Conservation (phyloP, 495 filamentous ascomycete genomes). For the Penicillium bialowiezense region DNA sequence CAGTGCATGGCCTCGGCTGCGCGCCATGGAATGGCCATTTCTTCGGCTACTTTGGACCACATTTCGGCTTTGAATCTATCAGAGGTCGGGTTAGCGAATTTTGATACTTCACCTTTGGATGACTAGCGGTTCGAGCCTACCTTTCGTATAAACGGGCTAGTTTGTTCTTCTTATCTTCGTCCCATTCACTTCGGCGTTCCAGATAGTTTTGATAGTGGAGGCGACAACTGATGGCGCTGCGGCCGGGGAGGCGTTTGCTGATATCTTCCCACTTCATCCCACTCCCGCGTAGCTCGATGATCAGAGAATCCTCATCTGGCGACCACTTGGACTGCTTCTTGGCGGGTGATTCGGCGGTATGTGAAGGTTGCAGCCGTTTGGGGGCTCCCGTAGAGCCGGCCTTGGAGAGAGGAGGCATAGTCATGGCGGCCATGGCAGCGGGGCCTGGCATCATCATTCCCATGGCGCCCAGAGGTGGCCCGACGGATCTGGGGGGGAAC, state of each 20-base stretch:
- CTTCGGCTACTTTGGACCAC: constrained; percentile 90
- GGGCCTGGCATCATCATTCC: constrained; percentile 26
- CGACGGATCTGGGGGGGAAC: constrained; percentile 51
- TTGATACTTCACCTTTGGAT: too few species aligned
- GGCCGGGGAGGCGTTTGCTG: constrained; percentile 80
- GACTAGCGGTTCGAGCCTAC: too few species aligned
- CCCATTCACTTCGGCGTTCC: constrained; percentile 87
- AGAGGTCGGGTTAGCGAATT: not conserved
- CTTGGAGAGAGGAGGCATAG: constrained; percentile 32
- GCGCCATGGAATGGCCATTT: constrained; percentile 96
- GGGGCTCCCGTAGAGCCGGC: constrained; percentile 32
- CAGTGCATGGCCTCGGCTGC: constrained; percentile 98
- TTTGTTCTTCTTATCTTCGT: constrained; percentile 96
- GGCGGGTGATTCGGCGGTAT: constrained; percentile 66
- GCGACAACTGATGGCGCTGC: constrained; percentile 89
- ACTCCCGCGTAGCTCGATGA: constrained; percentile 81
- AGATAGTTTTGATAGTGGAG: constrained; percentile 98
- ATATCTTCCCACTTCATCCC: constrained; percentile 99
- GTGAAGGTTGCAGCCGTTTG: constrained; percentile 51
- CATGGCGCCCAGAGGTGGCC: constrained; percentile 41
- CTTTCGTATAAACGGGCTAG: constrained; percentile 92
- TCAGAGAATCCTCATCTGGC: constrained; percentile 81
- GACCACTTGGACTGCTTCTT: constrained; percentile 98
- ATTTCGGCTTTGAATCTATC: constrained; percentile 91
- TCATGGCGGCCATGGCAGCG: constrained; percentile 19